Conservation (phyloP, 1,284 basidiomycete genomes). For the Tilletia walkeri region DNA sequence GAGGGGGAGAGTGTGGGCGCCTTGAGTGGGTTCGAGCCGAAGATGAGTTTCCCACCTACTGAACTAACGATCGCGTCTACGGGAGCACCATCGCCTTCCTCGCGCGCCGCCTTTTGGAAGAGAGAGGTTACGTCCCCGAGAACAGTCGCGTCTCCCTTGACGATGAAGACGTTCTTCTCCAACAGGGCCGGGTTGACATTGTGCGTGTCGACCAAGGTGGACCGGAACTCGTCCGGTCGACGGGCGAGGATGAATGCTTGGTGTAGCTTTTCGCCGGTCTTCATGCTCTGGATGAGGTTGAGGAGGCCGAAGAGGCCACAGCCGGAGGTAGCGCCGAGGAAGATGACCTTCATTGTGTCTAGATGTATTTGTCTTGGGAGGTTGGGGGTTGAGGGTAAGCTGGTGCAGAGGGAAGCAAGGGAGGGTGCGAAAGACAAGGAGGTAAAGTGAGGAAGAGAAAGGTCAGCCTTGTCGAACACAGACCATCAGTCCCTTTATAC, state of each 20-base stretch:
- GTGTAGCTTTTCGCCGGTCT: neutral
- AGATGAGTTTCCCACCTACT: neutral
- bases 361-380: no score
- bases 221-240: neutral
- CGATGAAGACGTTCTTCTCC: neutral
- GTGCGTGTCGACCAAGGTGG: neutral
- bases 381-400: no score
- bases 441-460: no score
- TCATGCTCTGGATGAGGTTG: conserved; percentile 1
- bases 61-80: neutral
- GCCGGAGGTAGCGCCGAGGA: conserved; percentile 3
- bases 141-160: neutral
- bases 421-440: no score
- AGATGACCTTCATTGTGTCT: neutral
- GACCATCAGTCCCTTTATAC: no score
- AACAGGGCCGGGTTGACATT: neutral
- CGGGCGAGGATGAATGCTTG: neutral
- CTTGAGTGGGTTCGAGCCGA: neutral
- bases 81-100: neutral
- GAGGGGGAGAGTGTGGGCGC: neutral
- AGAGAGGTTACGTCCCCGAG: neutral
- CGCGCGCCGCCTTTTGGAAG: neutral
- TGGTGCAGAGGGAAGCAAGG: no score
- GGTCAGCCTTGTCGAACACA: no score
- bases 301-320: neutral